phyloP scores from a whole-genome alignment of 1,284 basidiomycete genomes.

The Irpex sp. region DNA sequence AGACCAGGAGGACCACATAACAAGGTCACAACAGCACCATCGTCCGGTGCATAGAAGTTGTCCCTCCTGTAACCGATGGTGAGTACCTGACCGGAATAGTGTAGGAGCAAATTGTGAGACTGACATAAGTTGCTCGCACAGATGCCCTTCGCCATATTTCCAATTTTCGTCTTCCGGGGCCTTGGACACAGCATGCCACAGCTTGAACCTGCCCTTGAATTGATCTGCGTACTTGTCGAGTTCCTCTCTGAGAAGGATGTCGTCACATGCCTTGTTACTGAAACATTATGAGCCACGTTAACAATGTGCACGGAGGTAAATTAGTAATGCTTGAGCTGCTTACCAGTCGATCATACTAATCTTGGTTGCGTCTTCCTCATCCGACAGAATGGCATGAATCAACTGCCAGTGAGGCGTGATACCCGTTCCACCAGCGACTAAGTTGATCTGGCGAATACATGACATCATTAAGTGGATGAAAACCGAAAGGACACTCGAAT shows the following conservation, averaged over 20 bases:
- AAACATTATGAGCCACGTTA: background rate
- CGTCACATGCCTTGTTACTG: conserved; percentile 21
- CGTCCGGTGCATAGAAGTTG: conserved; percentile 16
- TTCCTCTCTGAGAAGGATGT: conserved; percentile 20
- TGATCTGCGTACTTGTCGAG: conserved; percentile 17
- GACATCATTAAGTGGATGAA: too few relatives aligned
- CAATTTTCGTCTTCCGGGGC: conserved; percentile 13
- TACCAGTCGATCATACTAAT: conserved; percentile 21
- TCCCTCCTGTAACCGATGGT: conserved; percentile 11
- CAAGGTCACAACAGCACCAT: conserved; percentile 13
- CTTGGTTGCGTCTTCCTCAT: conserved; percentile 14
- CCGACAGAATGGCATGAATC: conserved; percentile 20
- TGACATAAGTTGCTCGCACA: conserved; percentile 17
- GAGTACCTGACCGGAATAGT: background rate
- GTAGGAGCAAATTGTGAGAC: background rate
- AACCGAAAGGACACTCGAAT: too few relatives aligned
- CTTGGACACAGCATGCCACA: conserved; percentile 21
- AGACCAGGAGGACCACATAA: conserved; percentile 20
- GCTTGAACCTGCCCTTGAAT: conserved; percentile 16
- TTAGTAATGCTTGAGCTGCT: background rate
- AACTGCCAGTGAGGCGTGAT: conserved; percentile 25
- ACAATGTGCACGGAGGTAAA: background rate
- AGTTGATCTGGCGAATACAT: conserved; percentile 17
- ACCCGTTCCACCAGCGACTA: conserved; percentile 22
- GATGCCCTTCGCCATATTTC: conserved; percentile 15